These are phyloP conservation scores for Torulaspora maleeae DNA, from an alignment of 805 yeast genomes.

Conservation along the genomic window DNA sequence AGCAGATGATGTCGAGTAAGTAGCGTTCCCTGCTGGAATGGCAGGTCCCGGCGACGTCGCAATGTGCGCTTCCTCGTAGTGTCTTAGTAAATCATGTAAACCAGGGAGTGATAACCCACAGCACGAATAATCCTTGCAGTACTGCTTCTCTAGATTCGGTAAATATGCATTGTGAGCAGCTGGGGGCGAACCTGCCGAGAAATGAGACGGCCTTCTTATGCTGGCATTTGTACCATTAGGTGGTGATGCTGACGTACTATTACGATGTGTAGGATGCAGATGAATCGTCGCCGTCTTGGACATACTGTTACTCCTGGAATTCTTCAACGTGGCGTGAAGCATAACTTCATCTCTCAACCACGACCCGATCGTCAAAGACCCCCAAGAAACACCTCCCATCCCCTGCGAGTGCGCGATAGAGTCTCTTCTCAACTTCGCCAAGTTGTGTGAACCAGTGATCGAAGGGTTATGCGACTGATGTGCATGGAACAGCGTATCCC, in stretches of 20 bases:
- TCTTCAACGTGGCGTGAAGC: constrained; percentile 40
- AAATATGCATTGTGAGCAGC: constrained; percentile 67
- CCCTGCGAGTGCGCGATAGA: constrained; percentile 95
- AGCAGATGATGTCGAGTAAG: constrained; percentile 5
- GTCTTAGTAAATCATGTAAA: constrained; percentile 85
- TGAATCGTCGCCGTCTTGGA: constrained; percentile 12
- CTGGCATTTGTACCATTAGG: constrained; percentile 1
- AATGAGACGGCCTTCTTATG: constrained; percentile 16
- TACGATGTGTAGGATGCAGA: constrained; percentile 8
- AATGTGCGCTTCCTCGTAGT: constrained; percentile 95
- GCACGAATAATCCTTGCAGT: constrained; percentile 93
- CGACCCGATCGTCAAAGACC: constrained; percentile 87
- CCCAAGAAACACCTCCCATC: constrained; percentile 98
- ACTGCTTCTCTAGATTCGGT: constrained; percentile 91
- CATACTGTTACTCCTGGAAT: constrained; percentile 13
- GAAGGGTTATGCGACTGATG: constrained; percentile 8
- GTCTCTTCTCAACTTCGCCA: constrained; percentile 68
- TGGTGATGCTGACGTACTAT: constrained; percentile 1
- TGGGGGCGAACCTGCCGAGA: constrained; percentile 48
- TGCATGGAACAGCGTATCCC: constrained; percentile 1
- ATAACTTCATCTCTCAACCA: constrained; percentile 94
- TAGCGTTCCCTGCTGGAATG: constrained; percentile 9
- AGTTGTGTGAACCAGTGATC: constrained; percentile 16
- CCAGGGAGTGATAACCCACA: constrained; percentile 93
- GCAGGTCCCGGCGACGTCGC: constrained; percentile 47